Base-by-base conservation (phyloP, 2,329 filamentous ascomycete species). In the Aspergillus pseudotamarii region DNA sequence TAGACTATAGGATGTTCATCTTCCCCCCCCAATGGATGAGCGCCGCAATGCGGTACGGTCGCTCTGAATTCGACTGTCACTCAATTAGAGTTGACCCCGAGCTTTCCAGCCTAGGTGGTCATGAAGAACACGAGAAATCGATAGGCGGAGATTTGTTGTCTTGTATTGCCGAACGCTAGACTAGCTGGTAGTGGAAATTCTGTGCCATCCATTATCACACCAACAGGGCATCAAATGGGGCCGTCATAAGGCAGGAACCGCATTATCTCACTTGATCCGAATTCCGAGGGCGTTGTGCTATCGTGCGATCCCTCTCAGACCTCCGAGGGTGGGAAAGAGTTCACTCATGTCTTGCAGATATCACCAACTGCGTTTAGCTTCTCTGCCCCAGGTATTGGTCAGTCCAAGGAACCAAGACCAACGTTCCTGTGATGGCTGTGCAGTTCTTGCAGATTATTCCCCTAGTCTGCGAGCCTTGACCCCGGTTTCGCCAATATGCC, bases 291-390 rank as follows among this genome's bases (percentile, higher is more conserved):
- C 14, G n/a, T 43, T 53, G 38, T 61, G 59, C 28, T 21, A 26
- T 43, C 30, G 41, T 59, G 41, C 57, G 19, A 38, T 36, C 43
- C 41, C 58, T 6, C 51, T 38, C 51, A 6, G 21, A n/a, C 32
- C 21, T n/a, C 46, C 19, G 43, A 41, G 16, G 30, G 46, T 21
- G 58, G 19, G 28, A 51, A 45, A 43, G 53, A 46, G n/a, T 14
- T 51, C 38, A 36, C n/a, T 21, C n/a, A 23, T 23, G 43, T 50
- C 61, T 64, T 62, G 59, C 64, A 65, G 61, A 60, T 69, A 71
- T 74, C 70, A 73, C 70, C 71, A 73, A 73, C 71, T 70, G 69
- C 70, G 69, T 70, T 66, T 68, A 66, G 48, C 48, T 56, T 53
- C 36, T 58, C 58, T 64, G 56, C 54, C 57, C 61, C 53, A 60